phyloP scores from a whole-genome alignment of 2,329 filamentous ascomycete species.

The Paraconiothyrium sp. region DNA sequence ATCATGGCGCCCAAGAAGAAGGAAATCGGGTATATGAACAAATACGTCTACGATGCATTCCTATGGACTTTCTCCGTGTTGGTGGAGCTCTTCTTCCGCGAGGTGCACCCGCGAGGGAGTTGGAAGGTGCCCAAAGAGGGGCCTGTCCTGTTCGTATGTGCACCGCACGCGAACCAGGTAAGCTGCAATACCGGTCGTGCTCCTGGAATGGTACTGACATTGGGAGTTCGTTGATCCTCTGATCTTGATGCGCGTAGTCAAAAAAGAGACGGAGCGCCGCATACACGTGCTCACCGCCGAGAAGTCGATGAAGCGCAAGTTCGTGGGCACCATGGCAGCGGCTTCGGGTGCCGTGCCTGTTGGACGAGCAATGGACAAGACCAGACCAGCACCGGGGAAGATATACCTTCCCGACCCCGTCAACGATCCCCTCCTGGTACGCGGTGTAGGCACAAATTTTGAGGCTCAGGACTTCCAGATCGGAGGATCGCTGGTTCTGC shows the following conservation, averaged over 20 bases:
- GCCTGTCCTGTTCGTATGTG: conserved; percentile 93
- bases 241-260: conserved; percentile 89
- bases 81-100: conserved; percentile 96
- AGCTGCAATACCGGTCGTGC: conserved; percentile 3
- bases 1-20: conserved; percentile 41
- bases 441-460: conserved; percentile 84
- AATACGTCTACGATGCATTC: conserved; percentile 80
- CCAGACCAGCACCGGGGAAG: conserved; percentile 79
- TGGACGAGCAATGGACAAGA: conserved; percentile 86
- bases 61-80: conserved; percentile 82
- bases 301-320: conserved; percentile 89
- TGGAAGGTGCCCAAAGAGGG: conserved; percentile 93
- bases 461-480: conserved; percentile 60
- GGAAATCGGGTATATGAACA: conserved; percentile 65
- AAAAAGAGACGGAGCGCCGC: conserved; percentile 84
- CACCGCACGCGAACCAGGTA: conserved; percentile 84
- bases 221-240: conserved; percentile 91
- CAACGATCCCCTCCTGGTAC: conserved; percentile 82
- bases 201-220: conserved; percentile 18
- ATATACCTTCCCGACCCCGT: conserved; percentile 91
- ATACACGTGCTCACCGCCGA: conserved; percentile 94
- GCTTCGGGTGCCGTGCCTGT: conserved; percentile 93
- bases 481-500: conserved; percentile 86
- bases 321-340: conserved; percentile 87
- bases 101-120: conserved; percentile 92